A percentile compares a stretch with the other conserved stretches of the same genome.
These are phyloP conservation scores for Termitomyces sp. DNA, from an alignment of 768 basidiomycete genomes.

Conservation along the genomic window DNA sequence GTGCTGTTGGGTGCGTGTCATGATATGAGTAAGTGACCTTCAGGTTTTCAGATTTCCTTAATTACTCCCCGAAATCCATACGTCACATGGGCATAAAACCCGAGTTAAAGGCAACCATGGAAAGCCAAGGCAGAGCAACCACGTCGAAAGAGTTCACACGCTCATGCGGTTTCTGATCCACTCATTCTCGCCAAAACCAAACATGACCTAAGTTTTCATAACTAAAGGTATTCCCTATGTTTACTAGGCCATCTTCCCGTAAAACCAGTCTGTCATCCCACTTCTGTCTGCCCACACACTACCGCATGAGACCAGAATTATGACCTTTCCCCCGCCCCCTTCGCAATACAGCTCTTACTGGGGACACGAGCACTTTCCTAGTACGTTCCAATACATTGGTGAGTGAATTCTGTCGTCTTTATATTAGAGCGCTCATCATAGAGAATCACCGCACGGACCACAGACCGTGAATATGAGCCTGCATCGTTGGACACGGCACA, in stretches of 20 bases:
- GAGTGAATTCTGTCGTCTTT: not conserved
- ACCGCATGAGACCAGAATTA: not conserved
- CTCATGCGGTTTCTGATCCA: not conserved
- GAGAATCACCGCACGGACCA: not conserved
- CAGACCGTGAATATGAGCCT: not conserved
- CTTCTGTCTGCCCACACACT: not conserved
- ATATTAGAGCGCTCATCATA: not conserved
- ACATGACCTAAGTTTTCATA: not conserved
- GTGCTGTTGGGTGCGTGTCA: too few species aligned
- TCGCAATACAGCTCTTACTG: not conserved
- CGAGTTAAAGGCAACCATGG: not conserved
- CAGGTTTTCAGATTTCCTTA: not conserved
- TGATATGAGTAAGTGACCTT: too few species aligned
- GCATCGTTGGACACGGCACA: not conserved
- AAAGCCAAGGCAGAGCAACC: too few species aligned
- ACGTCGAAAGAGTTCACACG: too few species aligned
- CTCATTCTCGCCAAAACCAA: not conserved
- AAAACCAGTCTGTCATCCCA: not conserved
- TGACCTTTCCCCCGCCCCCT: not conserved
- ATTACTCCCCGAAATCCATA: not conserved
- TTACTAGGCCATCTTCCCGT: not conserved
- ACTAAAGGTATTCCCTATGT: not conserved
- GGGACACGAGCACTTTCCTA: not conserved
- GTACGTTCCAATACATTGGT: not conserved
- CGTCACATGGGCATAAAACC: not conserved